Evolutionary conservation across 352 stramenopile species (phyloP).

Genomic region (Pythium grandisporangium): DNA sequence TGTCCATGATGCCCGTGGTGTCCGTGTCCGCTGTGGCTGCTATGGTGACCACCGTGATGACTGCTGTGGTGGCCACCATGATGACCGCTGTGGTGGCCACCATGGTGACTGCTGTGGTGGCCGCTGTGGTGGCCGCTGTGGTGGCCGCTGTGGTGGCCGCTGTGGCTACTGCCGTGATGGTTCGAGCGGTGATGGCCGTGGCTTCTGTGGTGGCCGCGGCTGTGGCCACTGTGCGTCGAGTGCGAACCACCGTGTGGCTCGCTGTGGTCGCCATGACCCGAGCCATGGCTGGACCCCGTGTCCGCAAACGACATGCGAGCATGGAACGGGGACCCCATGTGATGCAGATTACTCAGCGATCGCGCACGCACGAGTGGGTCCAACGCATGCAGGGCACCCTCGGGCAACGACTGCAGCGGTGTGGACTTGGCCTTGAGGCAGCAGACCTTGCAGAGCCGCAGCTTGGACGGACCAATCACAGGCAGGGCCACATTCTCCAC

Average conservation of each 20-base stretch:
- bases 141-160: conserved; percentile 5
- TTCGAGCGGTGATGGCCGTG: no score
- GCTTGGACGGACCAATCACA: conserved; percentile 69
- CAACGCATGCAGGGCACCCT: conserved; percentile 61
- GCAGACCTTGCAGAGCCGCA: conserved; percentile 77
- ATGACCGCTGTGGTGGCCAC: conserved; percentile 2
- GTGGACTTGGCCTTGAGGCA: conserved; percentile 65
- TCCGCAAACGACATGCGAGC: conserved; percentile 45
- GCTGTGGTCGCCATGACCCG: conserved; percentile 6
- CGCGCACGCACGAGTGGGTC: conserved; percentile 46
- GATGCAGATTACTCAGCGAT: conserved; percentile 41
- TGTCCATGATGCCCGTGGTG: not conserved
- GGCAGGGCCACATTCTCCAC: conserved; percentile 61
- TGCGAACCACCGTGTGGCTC: no score
- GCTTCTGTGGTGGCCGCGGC: not conserved
- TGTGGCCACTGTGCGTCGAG: not conserved
- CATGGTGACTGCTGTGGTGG: not conserved
- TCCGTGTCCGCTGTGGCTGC: conserved; percentile 2
- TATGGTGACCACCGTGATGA: not conserved
- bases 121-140: not conserved
- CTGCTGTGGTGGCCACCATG: not conserved
- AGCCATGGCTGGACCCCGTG: conserved; percentile 8
- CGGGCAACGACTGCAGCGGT: conserved; percentile 42
- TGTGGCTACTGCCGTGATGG: conserved; percentile 9
- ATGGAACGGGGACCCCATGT: conserved; percentile 15